Evolutionary conservation across 1,139 yeast species (phyloP), one percentile per base, ranked within the genome.

Genomic region (Kluyveromyces sp.): DNA sequence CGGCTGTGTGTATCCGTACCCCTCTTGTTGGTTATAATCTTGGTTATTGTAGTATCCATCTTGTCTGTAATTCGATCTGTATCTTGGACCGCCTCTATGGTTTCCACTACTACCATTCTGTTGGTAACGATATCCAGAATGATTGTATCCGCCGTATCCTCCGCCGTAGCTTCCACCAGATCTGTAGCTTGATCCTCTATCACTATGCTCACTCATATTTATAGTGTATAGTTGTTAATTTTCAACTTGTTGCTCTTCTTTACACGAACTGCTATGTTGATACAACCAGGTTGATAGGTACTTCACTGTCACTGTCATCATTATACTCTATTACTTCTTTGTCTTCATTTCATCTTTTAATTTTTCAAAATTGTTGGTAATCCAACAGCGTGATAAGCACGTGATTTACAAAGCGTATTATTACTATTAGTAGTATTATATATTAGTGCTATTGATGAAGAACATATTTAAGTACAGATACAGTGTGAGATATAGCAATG

Each of bases 131-230:
- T 28, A n/a, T 10, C 34, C 41, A 6, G 34, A n/a, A 7, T 21
- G n/a, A 8, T 38, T 38, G 34, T 29, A 15, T 5, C 41, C 34
- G 34, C 32, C 32, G 26, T 38, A 31, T 2, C 30, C 30, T n/a
- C 26, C 7, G 4, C 32, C 32, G 26, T 38, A 31, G 27, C 30
- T 38, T n/a, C 26, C 7, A 4, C 34, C 41, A 15, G 41, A 38
- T 15, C 41, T 38, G 25, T 29, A 38, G 10, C 39, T 28, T 4
- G 27, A 25, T 37, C 25, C 30, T 27, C 39, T 25, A 8, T 38
- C 41, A n/a, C 30, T 38, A 15, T 7, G 27, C 10, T 38, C 41
- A 15, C 41, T 38, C 41, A 38, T 38, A 7, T 37, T 37, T 10
- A 3, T 5, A 5, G 36, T 25, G 7, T 25, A 6, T 6, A 34